These are phyloP conservation scores for Magnusiomyces paraingens DNA, from an alignment of 1,139 yeast species.

Conservation along the genomic window DNA sequence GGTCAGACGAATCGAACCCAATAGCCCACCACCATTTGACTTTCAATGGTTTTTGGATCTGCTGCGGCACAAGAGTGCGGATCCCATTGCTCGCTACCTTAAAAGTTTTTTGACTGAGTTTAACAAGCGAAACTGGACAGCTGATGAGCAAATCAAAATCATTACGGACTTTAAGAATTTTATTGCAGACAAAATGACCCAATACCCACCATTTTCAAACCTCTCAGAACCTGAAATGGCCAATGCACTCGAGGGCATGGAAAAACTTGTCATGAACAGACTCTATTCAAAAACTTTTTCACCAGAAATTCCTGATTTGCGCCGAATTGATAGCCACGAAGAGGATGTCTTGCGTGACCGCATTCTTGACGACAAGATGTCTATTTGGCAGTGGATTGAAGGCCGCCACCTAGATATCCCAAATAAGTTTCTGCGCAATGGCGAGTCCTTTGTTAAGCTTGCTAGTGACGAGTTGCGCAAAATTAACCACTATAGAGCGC, in stretches of 20 bases:
- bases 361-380: slow-evolving; percentile 49
- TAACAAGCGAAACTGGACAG: slow-evolving; percentile 62
- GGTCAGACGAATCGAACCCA: neutral
- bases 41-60: slow-evolving; percentile 74
- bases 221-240: slow-evolving; percentile 56
- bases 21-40: slow-evolving; percentile 47
- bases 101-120: slow-evolving; percentile 73
- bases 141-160: slow-evolving; percentile 71
- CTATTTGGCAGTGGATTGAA: slow-evolving; percentile 66
- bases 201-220: slow-evolving; percentile 67
- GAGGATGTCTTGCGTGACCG: slow-evolving; percentile 61
- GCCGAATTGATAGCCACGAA: slow-evolving; percentile 45
- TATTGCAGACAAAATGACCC: slow-evolving; percentile 56
- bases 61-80: slow-evolving; percentile 69
- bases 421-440: slow-evolving; percentile 38
- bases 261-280: slow-evolving; percentile 85
- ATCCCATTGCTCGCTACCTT: slow-evolving; percentile 81
- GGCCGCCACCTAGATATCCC: slow-evolving; percentile 79
- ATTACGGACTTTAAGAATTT: slow-evolving; percentile 59
- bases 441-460: slow-evolving; percentile 57
- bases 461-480: slow-evolving; percentile 66
- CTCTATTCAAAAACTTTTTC: slow-evolving; percentile 74
- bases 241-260: slow-evolving; percentile 86
- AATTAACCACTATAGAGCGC: slow-evolving; percentile 80
- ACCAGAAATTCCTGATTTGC: slow-evolving; percentile 53